These are phyloP conservation scores for Ciborinia camelliae DNA, from an alignment of 2,329 filamentous ascomycete genomes.

Conservation along the genomic window DNA sequence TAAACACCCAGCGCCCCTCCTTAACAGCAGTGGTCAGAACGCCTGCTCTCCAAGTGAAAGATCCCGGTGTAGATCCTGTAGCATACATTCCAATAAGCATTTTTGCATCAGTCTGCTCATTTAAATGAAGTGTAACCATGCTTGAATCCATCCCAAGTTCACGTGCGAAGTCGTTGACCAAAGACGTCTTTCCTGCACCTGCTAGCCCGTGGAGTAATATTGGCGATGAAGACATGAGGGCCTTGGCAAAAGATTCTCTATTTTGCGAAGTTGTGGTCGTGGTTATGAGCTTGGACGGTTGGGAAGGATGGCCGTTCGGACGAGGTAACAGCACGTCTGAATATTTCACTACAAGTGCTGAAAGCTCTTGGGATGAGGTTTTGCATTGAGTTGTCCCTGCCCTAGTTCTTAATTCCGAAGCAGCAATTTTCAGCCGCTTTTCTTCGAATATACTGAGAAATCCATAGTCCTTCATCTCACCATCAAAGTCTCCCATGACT, in stretches of 20 bases:
- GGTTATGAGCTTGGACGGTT: slow-evolving; percentile 55
- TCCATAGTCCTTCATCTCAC: slow-evolving; percentile 69
- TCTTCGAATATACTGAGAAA: slow-evolving; percentile 64
- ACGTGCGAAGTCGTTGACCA: slow-evolving; percentile 77
- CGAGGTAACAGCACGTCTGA: slow-evolving; percentile 65
- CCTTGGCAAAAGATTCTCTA: slow-evolving; percentile 62
- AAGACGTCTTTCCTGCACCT: slow-evolving; percentile 85
- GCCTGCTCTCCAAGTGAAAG: slow-evolving; percentile 88
- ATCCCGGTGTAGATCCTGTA: slow-evolving; percentile 80
- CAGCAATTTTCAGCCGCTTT: slow-evolving; percentile 31
- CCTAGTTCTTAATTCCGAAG: neutral
- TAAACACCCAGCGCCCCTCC: slow-evolving; percentile 94
- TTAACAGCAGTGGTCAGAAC: slow-evolving; percentile 89
- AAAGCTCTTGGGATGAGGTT: slow-evolving; percentile 44
- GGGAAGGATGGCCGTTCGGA: slow-evolving; percentile 48
- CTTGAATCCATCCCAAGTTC: slow-evolving; percentile 73
- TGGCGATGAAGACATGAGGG: slow-evolving; percentile 66
- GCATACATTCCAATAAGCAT: slow-evolving; percentile 93
- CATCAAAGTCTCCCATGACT: slow-evolving; percentile 72
- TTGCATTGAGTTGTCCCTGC: neutral
- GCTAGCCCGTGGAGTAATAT: slow-evolving; percentile 78
- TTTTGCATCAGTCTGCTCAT: slow-evolving; percentile 97
- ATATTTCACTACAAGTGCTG: slow-evolving; percentile 60
- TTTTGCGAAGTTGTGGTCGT: slow-evolving; percentile 74
- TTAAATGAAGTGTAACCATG: slow-evolving; percentile 93